Base-by-base conservation (phyloP, 2,329 filamentous ascomycete genomes). In the Alternaria gansuensis region DNA sequence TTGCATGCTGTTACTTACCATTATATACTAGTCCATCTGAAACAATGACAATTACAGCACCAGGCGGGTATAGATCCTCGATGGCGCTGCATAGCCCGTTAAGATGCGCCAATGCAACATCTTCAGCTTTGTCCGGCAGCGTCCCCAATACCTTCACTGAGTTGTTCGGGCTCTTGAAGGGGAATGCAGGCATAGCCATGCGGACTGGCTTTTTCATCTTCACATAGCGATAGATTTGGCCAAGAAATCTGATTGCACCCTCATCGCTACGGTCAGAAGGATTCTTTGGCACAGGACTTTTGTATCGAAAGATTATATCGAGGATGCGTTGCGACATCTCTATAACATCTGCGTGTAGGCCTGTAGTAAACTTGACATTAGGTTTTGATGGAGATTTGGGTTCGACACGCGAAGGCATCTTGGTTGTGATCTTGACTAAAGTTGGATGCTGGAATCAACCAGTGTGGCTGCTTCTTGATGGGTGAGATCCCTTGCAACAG, bases 131-230 rank as follows among this genome's bases (percentile, higher is more conserved):
- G 51, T 82, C 80, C 0, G 80, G 80, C 6, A 80, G 59, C 2
- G 52, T 60, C 5, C 79, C 84, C 9, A 88, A 70, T 0, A 86
- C 83, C 54, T 88, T 88, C 29, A 79, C 74, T 0, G 66, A 66
- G 0, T 75, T 79, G 62, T 88, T 88, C 11, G 85, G 82, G 0
- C 83, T 86, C 64, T 88, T 88, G 78, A 86, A 87, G 0, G 86
- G 85, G 43, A 88, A 88, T 0, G 84, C 85, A 0, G 85, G 86
- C 0, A 88, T 33, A 51, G 26, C 31, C 48, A 56, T 51, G 8
- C 54, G 28, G 14, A 60, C 23, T n/a, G n/a, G n/a, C 31, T 39
- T 28, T 10, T 37, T 50, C 34, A 37, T 50, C 23, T 50, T 50
- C 23, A 50, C 46, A 11, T 14, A 37, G 33, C 33, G 46, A 36